These are phyloP conservation scores for Tolypocladium amazonense DNA, from an alignment of 2,329 filamentous ascomycete genomes.

Conservation along the genomic window DNA sequence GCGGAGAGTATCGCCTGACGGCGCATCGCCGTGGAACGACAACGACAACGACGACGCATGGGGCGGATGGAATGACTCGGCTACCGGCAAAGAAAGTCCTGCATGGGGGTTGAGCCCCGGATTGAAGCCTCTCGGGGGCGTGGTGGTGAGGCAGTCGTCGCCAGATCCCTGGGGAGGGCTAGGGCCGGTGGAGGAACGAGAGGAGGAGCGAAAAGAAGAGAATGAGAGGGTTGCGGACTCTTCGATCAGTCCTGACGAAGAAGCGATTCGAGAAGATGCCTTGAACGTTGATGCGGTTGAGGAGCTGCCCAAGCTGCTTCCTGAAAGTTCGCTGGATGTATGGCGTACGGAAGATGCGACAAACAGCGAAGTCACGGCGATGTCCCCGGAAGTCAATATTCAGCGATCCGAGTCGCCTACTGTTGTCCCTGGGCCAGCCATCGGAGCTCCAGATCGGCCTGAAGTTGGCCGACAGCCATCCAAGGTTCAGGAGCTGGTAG, in stretches of 20 bases:
- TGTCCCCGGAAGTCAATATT: neutral
- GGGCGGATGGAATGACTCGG: slow-evolving; percentile 26
- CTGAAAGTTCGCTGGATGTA: neutral
- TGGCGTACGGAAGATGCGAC: neutral
- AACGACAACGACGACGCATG: slow-evolving; percentile 22
- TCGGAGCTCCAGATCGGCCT: slow-evolving; percentile 4
- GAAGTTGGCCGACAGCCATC: slow-evolving; percentile 19
- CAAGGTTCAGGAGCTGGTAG: slow-evolving; percentile 40
- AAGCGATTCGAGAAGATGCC: neutral
- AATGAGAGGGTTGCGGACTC: slow-evolving; percentile 17
- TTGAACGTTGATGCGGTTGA: neutral
- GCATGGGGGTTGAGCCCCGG: slow-evolving; percentile 22
- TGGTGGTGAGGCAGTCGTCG: slow-evolving; percentile 13
- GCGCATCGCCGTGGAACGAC: slow-evolving; percentile 15
- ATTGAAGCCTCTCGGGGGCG: slow-evolving; percentile 14
- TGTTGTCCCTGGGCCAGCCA: slow-evolving; percentile 7
- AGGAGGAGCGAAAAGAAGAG: slow-evolving; percentile 5
- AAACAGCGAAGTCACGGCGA: neutral
- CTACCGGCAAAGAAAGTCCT: slow-evolving; percentile 11
- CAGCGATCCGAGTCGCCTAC: slow-evolving; percentile 9
- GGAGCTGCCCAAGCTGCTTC: neutral
- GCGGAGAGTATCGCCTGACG: slow-evolving; percentile 10
- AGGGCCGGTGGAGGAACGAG: slow-evolving; percentile 14
- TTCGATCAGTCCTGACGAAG: slow-evolving; percentile 16
- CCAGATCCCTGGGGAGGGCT: slow-evolving; percentile 16